A percentile compares a stretch with the other conserved stretches of the same genome.
phyloP scores from a whole-genome alignment of 1,139 yeast genomes.

The Kurtzmaniella natalensis region DNA sequence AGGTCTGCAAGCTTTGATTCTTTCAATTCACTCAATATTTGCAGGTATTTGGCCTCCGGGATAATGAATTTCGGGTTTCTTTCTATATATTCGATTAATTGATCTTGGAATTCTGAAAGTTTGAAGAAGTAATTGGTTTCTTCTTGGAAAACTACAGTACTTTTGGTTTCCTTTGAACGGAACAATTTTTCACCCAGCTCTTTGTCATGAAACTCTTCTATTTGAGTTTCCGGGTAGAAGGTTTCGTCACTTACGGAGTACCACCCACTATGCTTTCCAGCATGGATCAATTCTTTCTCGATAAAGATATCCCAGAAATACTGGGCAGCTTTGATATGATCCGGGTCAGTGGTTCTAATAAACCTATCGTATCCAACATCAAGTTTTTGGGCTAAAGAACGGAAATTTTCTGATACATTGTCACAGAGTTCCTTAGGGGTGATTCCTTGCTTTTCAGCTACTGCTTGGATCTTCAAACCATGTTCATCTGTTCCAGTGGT shows the following conservation, averaged over 20 bases:
- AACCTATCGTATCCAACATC: slow-evolving; percentile 67
- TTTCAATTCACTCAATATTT: slow-evolving; percentile 56
- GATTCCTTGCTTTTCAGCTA: slow-evolving; percentile 47
- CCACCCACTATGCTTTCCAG: slow-evolving; percentile 90
- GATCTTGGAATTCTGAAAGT: slow-evolving; percentile 55
- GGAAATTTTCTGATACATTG: slow-evolving; percentile 59
- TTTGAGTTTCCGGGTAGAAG: slow-evolving; percentile 81
- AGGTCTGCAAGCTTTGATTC: slow-evolving; percentile 53
- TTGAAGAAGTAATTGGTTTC: slow-evolving; percentile 88
- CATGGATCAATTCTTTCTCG: slow-evolving; percentile 64
- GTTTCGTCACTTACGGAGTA: slow-evolving; percentile 93
- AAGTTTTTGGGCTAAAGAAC: slow-evolving; percentile 51
- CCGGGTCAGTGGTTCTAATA: slow-evolving; percentile 84
- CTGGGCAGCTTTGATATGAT: slow-evolving; percentile 64
- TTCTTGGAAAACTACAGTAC: slow-evolving; percentile 67
- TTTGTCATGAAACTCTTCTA: slow-evolving; percentile 42
- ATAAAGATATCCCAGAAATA: slow-evolving; percentile 64
- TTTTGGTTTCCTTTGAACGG: slow-evolving; percentile 66
- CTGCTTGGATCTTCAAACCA: slow-evolving; percentile 83
- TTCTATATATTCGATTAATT: slow-evolving; percentile 46
- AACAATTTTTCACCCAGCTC: slow-evolving; percentile 20
- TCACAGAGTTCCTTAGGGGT: slow-evolving; percentile 73
- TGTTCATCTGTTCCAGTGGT: slow-evolving; percentile 98
- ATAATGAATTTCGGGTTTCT: slow-evolving; percentile 53
- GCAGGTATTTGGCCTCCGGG: slow-evolving; percentile 57